Conservation (phyloP, 345 rosid species). For the Lepidium africanum region DNA sequence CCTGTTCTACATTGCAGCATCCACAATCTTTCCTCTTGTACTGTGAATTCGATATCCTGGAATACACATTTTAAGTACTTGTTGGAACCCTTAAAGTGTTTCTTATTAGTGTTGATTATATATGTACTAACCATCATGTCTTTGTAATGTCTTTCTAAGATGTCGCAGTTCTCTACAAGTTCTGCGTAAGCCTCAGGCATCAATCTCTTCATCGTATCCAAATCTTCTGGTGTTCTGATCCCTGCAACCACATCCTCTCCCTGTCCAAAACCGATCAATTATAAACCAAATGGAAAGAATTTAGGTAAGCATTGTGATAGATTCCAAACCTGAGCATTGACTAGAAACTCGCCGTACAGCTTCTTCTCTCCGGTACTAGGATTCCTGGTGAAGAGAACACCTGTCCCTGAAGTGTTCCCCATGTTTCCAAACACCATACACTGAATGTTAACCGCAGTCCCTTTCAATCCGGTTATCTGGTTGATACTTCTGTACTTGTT, state of each 20-base stretch:
- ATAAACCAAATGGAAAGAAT: not conserved
- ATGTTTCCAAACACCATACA: conserved; percentile 96
- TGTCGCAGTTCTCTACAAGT: conserved; percentile 78
- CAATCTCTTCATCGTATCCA: conserved; percentile 60
- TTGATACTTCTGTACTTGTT: conserved; percentile 80
- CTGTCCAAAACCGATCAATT: conserved; percentile 22
- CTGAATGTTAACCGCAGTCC: conserved; percentile 92
- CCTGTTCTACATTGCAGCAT: conserved; percentile 94
- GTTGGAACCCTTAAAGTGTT: not conserved
- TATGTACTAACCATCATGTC: conserved; percentile 76
- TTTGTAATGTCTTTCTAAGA: conserved; percentile 79
- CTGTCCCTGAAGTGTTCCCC: conserved; percentile 92
- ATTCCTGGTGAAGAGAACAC: conserved; percentile 91
- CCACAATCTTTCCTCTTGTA: conserved; percentile 92
- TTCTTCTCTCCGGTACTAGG: conserved; percentile 90
- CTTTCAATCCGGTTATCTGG: conserved; percentile 77
- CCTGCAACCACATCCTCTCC: conserved; percentile 99
- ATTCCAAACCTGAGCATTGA: conserved; percentile 81
- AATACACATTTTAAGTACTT: not conserved
- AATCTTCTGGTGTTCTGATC: conserved; percentile 84
- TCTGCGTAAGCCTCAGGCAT: conserved; percentile 84
- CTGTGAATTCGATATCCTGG: conserved; percentile 95
- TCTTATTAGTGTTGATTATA: not conserved
- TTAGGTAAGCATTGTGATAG: not conserved
- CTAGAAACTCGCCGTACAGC: conserved; percentile 84